Conservation (phyloP, 2,329 filamentous ascomycete species). For the Colletotrichum chrysophilum region DNA sequence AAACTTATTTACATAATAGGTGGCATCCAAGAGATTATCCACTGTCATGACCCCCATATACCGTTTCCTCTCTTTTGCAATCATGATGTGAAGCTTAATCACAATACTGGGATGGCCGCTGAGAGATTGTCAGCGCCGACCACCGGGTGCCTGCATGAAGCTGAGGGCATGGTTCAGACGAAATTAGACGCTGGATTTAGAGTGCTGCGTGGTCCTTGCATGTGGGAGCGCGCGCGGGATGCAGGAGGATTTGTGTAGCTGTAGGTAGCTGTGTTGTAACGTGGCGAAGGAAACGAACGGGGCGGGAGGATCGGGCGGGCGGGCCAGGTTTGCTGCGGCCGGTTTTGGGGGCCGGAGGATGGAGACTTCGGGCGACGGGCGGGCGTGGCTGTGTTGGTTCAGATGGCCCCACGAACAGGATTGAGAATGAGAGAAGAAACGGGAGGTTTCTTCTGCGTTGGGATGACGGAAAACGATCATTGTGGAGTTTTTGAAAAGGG, state of each 20-base stretch:
- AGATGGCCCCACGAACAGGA: background rate
- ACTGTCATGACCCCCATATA: background rate
- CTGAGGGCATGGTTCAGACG: background rate
- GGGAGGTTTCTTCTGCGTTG: background rate
- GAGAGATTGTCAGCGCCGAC: background rate
- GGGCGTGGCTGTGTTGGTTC: background rate
- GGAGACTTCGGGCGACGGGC: background rate
- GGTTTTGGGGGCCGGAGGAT: background rate
- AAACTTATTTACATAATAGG: constrained; percentile 16
- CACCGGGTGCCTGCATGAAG: background rate
- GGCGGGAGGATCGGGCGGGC: background rate
- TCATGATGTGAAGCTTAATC: background rate
- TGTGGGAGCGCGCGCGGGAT: background rate
- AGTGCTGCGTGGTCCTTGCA: background rate
- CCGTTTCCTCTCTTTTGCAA: background rate
- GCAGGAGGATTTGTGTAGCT: background rate
- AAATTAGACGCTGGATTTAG: background rate
- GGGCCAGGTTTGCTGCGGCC: background rate
- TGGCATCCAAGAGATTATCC: constrained; percentile 7
- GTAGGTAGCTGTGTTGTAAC: background rate
- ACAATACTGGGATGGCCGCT: background rate
- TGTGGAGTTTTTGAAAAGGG: background rate
- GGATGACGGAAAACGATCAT: background rate
- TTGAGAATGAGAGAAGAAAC: background rate
- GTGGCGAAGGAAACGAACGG: background rate